Percentiles rank a stretch among this genome's conserved stretches.
Evolutionary conservation across 140 eudicot genomes (phyloP).

Genomic region (Senecio squalidus): DNA sequence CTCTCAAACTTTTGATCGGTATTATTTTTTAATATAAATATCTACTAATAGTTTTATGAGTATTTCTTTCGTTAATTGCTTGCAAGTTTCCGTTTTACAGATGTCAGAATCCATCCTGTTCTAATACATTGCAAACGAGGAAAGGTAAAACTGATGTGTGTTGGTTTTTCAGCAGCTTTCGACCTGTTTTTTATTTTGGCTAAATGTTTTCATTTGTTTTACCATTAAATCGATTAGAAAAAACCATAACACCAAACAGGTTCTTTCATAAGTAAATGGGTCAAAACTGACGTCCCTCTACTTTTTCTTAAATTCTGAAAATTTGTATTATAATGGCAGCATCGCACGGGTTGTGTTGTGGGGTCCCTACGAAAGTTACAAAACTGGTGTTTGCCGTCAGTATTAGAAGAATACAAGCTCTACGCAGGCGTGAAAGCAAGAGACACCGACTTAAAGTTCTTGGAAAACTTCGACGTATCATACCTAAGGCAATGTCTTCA

Average conservation of each 20-base stretch:
- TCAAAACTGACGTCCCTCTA: no score
- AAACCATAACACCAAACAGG: no score
- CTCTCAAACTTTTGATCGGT: constrained; percentile 47
- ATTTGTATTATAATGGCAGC: constrained; percentile 31
- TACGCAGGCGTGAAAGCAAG: constrained; percentile 48
- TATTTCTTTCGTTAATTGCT: not conserved
- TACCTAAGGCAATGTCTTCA: constrained; percentile 42
- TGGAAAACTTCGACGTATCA: constrained; percentile 38
- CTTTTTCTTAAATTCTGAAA: no score
- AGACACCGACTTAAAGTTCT: constrained; percentile 35
- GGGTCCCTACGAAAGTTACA: constrained; percentile 56
- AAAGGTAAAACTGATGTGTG: no score
- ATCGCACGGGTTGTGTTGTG: constrained; percentile 61
- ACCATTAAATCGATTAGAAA: no score
- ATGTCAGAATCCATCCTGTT: constrained; percentile 53
- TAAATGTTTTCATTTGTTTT: no score
- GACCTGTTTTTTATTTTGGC: no score
- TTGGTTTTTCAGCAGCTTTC: no score
- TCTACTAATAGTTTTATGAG: not conserved
- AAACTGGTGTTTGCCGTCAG: constrained; percentile 51
- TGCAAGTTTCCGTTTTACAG: constrained; percentile 14
- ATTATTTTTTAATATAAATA: not conserved
- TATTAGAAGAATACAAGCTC: constrained; percentile 48
- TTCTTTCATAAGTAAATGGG: no score
- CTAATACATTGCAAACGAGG: constrained; percentile 65